phyloP scores from a whole-genome alignment of 192 early-diverging fungal species.

The Coemansia erecta region DNA sequence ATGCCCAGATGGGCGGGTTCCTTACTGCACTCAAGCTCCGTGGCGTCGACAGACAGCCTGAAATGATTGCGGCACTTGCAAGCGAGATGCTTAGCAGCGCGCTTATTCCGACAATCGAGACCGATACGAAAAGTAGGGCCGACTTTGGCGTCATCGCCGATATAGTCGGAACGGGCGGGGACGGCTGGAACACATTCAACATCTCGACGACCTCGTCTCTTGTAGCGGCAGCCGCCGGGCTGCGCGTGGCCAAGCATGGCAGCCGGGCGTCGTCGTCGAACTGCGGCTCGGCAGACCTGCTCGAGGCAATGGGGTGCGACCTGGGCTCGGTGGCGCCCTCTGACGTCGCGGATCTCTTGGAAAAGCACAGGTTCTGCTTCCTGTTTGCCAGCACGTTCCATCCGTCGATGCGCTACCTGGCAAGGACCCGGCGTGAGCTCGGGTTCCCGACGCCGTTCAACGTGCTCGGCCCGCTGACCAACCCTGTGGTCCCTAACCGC shows the following conservation, averaged over 20 bases:
- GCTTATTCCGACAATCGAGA: constrained; percentile 56
- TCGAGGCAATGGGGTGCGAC: constrained; percentile 79
- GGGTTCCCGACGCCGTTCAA: constrained; percentile 93
- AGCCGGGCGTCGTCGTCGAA: constrained; percentile 86
- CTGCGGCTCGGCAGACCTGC: constrained; percentile 88
- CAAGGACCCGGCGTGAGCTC: constrained; percentile 72
- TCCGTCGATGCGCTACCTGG: constrained; percentile 83
- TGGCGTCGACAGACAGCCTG: constrained; percentile 68
- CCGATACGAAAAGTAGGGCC: constrained; percentile 23
- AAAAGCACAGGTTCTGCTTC: constrained; percentile 76
- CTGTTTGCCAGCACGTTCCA: constrained; percentile 90
- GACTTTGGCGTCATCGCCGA: constrained; percentile 62
- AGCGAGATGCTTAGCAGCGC: constrained; percentile 72
- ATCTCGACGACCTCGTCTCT: constrained; percentile 88
- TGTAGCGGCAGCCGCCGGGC: constrained; percentile 89
- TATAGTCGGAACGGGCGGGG: constrained; percentile 96
- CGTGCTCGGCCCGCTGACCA: constrained; percentile 84
- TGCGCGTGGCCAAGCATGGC: constrained; percentile 91
- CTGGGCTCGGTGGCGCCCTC: constrained; percentile 65
- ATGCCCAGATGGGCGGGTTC: constrained; percentile 84
- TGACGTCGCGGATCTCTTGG: constrained; percentile 62
- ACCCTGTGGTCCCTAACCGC: constrained; percentile 76
- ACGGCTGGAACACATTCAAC: constrained; percentile 95
- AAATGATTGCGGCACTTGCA: constrained; percentile 76
- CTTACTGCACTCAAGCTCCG: constrained; percentile 70